Conservation (phyloP, 2,329 filamentous ascomycete species). For the Cytospora schulzeri region DNA sequence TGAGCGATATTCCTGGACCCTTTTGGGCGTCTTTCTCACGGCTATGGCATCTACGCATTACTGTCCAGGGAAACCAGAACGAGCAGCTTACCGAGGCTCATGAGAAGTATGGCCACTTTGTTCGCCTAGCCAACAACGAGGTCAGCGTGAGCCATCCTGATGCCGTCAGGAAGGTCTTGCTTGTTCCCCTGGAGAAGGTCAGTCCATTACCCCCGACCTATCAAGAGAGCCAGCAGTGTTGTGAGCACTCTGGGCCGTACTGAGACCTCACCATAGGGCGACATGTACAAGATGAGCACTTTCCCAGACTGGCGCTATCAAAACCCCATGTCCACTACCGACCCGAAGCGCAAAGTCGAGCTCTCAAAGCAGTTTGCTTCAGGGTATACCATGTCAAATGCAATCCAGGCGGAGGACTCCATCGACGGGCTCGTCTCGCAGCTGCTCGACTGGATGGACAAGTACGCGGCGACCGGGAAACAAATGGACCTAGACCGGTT, state of each 20-base stretch:
- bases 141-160: constrained; percentile 22
- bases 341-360: constrained; percentile 39
- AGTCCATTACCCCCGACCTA: not conserved
- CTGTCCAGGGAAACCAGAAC: constrained; percentile 19
- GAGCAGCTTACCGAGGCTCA: constrained; percentile 17
- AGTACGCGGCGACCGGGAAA: constrained; percentile 22
- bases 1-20: constrained; percentile 15
- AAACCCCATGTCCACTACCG: constrained; percentile 43
- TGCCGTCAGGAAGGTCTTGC: constrained; percentile 7
- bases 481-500: constrained; percentile 31
- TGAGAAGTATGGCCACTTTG: constrained; percentile 22
- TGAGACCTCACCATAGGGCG: not conserved
- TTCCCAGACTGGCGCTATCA: constrained; percentile 44
- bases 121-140: constrained; percentile 19
- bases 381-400: constrained; percentile 39
- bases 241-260: not conserved
- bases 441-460: constrained; percentile 30
- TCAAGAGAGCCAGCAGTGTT: not conserved
- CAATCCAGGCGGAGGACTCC: constrained; percentile 26
- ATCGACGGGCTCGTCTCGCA: constrained; percentile 27
- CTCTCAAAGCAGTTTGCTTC: constrained; percentile 38
- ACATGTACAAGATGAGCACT: constrained; percentile 40
- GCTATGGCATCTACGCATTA: constrained; percentile 18
- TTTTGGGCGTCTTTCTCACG: constrained; percentile 17
- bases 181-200: constrained; percentile 11